Evolutionary conservation across 768 basidiomycete genomes (phyloP), one percentile per base, ranked within the genome.

Genomic region (Boletus insuetus): DNA sequence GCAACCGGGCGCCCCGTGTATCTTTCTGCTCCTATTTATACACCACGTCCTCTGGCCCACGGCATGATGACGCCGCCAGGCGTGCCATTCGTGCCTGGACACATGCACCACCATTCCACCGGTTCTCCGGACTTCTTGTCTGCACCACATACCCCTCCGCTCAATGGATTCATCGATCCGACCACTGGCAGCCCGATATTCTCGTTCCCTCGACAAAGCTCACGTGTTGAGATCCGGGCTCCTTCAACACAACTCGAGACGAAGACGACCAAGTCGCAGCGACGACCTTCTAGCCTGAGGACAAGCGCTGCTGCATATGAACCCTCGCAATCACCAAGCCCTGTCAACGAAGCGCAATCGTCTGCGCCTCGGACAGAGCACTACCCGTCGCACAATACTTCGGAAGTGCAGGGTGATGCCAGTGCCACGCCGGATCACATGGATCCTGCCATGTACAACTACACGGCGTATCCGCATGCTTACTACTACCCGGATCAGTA

Each of bases 1-100:
- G 84, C 89, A 14, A 91, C 89, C 6, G 91, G 91, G 39, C 89
- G 88, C 38, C 82, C 89, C 12, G 85, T 93, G 34, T 87, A 86
- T 62, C 76, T 92, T 29, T 81, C 84, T 58, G 76, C 79, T 13
- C 80, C 83, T 19, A 79, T 87, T 75, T 87, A 82, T 64, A 84
- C 83, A 46, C 84, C 85, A 48, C 84, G 82, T n/a, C 85, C 87
- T 16, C 64, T 84, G 52, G 77, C 86, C 60, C 82, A 81, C 55
- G 73, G 79, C 14, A 80, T 82, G 68, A 74, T 80, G 65, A 70
- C 75, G 37, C 76, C 79, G 32, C 75, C 78, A 20, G 74, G 73
- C 63, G 56, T 71, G 40, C 75, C 83, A 14, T 88, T 83, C 62
- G 73, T 84, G 26, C 81, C 84, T 38, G 77, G 81, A 16, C 86